phyloP scores from a whole-genome alignment of 2,329 filamentous ascomycete species.

The Tolypocladium nubicola region DNA sequence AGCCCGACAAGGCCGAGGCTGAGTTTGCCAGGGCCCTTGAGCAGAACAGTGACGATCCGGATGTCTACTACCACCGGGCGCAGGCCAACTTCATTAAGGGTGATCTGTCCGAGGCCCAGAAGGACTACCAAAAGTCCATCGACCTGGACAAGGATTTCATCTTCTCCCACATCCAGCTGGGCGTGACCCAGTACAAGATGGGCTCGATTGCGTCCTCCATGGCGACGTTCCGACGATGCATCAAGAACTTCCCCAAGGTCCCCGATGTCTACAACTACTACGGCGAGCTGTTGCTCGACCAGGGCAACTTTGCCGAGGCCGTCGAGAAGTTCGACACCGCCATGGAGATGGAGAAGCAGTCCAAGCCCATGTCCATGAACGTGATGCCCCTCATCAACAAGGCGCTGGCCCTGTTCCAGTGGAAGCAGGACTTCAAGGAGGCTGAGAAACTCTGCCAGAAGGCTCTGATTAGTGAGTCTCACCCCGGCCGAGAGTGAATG shows the following conservation, averaged over 20 bases:
- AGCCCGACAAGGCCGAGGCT: slow-evolving; percentile 73
- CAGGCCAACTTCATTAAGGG: slow-evolving; percentile 97
- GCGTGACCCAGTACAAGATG: slow-evolving; percentile 99
- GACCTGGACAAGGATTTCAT: slow-evolving; percentile 94
- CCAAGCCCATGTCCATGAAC: slow-evolving; percentile 92
- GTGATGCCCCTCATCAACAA: slow-evolving; percentile 98
- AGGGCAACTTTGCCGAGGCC: slow-evolving; percentile 89
- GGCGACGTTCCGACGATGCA: slow-evolving; percentile 93
- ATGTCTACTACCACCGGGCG: slow-evolving; percentile 98
- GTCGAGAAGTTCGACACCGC: slow-evolving; percentile 97
- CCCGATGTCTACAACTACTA: slow-evolving; percentile 99
- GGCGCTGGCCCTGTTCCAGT: slow-evolving; percentile 91
- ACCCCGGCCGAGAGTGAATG: background rate
- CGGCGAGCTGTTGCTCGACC: slow-evolving; percentile 90
- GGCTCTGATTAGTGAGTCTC: slow-evolving; percentile 78
- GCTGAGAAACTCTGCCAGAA: slow-evolving; percentile 96
- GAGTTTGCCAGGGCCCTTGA: slow-evolving; percentile 81
- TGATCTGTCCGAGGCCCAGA: slow-evolving; percentile 86
- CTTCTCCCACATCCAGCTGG: slow-evolving; percentile 98
- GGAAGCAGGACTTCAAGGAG: slow-evolving; percentile 92
- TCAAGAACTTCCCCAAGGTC: slow-evolving; percentile 96
- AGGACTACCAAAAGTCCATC: slow-evolving; percentile 99
- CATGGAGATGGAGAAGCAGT: slow-evolving; percentile 96
- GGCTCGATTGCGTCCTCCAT: slow-evolving; percentile 95
- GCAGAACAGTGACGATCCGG: slow-evolving; percentile 81